Evolutionary conservation across 164 flowering plant genomes (phyloP), one percentile per base, ranked within the genome.

Genomic region (Magnolia changhungtana): DNA sequence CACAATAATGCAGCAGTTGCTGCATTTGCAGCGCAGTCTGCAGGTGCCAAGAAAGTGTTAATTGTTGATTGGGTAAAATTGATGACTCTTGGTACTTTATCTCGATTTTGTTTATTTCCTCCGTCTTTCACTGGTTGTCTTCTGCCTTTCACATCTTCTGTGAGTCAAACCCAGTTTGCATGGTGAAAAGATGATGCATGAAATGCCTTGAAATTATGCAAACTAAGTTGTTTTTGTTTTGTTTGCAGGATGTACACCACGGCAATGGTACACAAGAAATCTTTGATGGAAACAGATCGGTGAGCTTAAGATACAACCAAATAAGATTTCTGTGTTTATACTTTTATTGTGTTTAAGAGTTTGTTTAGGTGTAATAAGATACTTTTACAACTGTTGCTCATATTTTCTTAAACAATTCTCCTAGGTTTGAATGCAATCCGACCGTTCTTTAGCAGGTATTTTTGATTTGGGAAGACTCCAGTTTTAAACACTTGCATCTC

Each of bases 221-320:
- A 20, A 8, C 19, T 65, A 16, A 21, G 4, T 49, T 68, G n/a
- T 51, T 29, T 77, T 50, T 21, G 16, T 78, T 70, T 58, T 72
- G 31, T 64, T 80, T 76, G 74, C 85, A 94, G 99, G 99, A 96
- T 88, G 99, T 96, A 52, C 99, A 96, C 81, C 99, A 96, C 85
- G 99, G 99, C 72, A 96, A 96, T 85, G 99, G 99, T 29, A 96
- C 99, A 20, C 99, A 96, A 84, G 99, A 96, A 84, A 94, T 96
- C 82, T 96, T 94, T 86, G 92, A 94, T 29, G 83, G 78, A 55
- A 88, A 83, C 84, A 89, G 86, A 83, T 89, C 97, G 86, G 99
- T 96, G 78, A 85, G 97, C 64, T 71, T 49, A n/a, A n/a, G 21
- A 71, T 29, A 37, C 45, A 13, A 79, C 24, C 21, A 50, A 2